Evolutionary conservation across 1,284 basidiomycete species (phyloP).

Genomic region (Microbotryum violaceum): DNA sequence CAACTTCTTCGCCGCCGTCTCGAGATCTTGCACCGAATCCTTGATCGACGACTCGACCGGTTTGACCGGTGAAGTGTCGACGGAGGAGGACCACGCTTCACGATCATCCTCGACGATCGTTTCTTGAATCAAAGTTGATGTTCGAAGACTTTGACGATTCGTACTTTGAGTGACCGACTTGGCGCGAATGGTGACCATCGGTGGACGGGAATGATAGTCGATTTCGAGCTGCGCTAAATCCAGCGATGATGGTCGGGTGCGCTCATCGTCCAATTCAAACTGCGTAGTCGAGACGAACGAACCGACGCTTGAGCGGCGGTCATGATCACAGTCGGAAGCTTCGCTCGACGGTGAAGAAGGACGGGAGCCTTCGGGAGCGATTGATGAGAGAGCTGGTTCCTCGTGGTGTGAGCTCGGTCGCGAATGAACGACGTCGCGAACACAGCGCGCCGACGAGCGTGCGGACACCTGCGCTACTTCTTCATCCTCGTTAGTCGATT

Average conservation of each 20-base stretch:
- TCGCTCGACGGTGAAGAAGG: constrained; percentile 4
- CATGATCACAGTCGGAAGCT: neutral
- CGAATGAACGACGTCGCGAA: constrained; percentile 4
- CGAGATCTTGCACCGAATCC: neutral
- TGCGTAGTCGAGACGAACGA: neutral
- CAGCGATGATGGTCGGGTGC: neutral
- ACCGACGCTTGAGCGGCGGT: neutral
- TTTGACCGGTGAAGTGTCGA: neutral
- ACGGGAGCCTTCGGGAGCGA: constrained; percentile 13
- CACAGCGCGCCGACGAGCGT: constrained; percentile 9
- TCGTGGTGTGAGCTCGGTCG: neutral
- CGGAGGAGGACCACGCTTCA: neutral
- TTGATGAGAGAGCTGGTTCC: neutral
- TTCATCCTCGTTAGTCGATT: neutral
- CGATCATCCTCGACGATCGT: constrained; percentile 10
- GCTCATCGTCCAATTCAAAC: neutral
- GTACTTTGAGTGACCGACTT: constrained; percentile 1
- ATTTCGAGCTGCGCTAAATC: neutral
- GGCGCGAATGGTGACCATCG: neutral
- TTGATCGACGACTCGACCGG: neutral
- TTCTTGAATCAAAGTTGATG: constrained; percentile 6
- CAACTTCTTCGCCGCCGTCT: neutral
- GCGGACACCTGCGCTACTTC: neutral
- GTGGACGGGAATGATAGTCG: neutral
- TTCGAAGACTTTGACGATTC: constrained; percentile 2